A percentile compares a stretch with the other conserved stretches of the same genome.
These are phyloP conservation scores for Chlamydomonas schloesseri DNA, from an alignment of 139 green algal genomes.

Conservation along the genomic window DNA sequence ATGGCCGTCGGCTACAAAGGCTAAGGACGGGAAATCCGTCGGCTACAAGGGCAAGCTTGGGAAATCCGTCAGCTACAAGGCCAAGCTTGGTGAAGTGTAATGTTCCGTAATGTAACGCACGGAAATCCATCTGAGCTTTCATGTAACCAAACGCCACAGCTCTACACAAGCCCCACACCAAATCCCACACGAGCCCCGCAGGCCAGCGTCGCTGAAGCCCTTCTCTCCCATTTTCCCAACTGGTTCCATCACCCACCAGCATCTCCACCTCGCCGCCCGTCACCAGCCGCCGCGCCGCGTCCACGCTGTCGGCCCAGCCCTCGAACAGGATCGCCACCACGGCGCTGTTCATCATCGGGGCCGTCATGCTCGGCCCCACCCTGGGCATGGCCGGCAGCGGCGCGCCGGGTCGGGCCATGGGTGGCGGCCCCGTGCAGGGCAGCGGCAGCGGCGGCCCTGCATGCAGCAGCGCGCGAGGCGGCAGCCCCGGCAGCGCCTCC, in stretches of 20 bases:
- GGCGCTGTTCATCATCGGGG: conserved; percentile 3
- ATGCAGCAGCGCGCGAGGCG: neutral
- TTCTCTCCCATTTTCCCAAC: no score
- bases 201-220: no score
- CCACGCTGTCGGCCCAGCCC: conserved; percentile 8
- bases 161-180: no score
- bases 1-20: no score
- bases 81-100: no score
- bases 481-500: neutral
- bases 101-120: no score
- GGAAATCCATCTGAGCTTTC: no score
- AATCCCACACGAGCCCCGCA: no score
- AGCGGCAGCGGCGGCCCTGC: neutral
- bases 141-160: no score
- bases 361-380: neutral
- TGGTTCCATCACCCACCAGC: neutral
- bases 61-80: no score
- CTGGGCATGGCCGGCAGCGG: neutral
- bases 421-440: neutral
- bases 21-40: no score
- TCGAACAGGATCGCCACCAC: conserved; percentile 7
- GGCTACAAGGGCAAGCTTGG: no score
- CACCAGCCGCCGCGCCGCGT: conserved; percentile 1
- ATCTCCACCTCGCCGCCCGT: neutral
- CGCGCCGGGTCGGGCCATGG: neutral